Evolutionary conservation across 306 rosid species (phyloP).

Genomic region (Quercus variabilis): DNA sequence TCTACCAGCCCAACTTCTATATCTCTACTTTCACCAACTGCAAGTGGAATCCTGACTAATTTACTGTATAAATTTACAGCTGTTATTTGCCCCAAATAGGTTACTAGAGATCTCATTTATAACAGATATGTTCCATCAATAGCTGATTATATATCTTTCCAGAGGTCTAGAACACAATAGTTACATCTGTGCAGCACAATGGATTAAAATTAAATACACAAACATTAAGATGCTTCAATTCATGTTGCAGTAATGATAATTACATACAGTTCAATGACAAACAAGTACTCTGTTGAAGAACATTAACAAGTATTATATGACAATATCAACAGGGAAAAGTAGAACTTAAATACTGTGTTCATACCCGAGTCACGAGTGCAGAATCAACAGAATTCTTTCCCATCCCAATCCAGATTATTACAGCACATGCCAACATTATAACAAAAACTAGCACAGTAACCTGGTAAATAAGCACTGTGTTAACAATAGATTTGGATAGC

Average conservation of each 20-base stretch:
- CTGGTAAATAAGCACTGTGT: conserved; percentile 45
- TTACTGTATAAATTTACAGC: not conserved
- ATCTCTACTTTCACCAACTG: not conserved
- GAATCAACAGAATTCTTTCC: conserved; percentile 70
- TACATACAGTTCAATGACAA: not conserved
- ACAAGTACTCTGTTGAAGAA: not conserved
- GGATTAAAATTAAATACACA: not conserved
- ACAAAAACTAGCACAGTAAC: conserved; percentile 53
- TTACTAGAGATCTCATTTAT: not conserved
- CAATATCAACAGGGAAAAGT: conserved; percentile 8
- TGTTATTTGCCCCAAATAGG: not conserved
- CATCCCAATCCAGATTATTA: conserved; percentile 74
- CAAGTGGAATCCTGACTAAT: not conserved
- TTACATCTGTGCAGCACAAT: not conserved
- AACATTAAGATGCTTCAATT: not conserved
- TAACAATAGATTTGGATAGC: conserved; percentile 21
- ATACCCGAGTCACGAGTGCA: conserved; percentile 72
- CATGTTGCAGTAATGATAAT: not conserved
- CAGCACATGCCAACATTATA: conserved; percentile 62
- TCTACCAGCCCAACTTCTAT: not conserved
- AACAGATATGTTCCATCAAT: not conserved
- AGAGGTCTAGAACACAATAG: not conserved
- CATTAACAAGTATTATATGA: not conserved
- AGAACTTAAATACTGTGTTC: conserved; percentile 14
- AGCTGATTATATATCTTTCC: not conserved